Evolutionary conservation across 805 yeast genomes (phyloP), one percentile per base, ranked within the genome.

Genomic region (Starmerella kuoi): DNA sequence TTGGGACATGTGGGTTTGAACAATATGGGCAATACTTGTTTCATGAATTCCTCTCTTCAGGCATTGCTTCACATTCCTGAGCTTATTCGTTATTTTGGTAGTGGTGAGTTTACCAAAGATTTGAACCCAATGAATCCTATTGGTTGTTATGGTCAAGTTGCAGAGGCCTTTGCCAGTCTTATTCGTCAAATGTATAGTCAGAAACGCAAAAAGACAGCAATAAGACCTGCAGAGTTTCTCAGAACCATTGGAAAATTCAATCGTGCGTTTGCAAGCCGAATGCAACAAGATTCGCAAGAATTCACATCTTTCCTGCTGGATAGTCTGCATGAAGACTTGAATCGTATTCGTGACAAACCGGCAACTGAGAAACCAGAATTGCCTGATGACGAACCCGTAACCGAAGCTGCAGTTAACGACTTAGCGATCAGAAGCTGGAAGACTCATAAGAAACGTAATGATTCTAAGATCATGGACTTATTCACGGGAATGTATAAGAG

Each of bases 1-100:
- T 0, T 62, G 88, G 97, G 91, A 56, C 88, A 96, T 55, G 63
- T 88, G 32, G 96, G 96, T 1, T 68, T 87, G 31, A 70, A 72
- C 41, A 87, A 87, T 59, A 94, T 84, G 53, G 95, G 95, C n/a
- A 87, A 87, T 58, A 84, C 95, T 0, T 87, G 96, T 60, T 87
- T 87, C 56, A 85, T 86, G 93, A 87, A 87, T 62, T 75, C 86
- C 25, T 94, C 86, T 1, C 60, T 87, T 23, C 96, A 87, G 60
- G 72, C 82, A 17, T 61, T 86, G 45, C 71, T 53, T 11, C 97
- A 88, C 56, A 70, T 87, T 11, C 94, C 94, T 1, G 95, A 85
- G 58, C 61, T 91, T 21, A 73, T 78, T 8, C 69, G 75, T 32
- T 88, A 85, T 57, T 91, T 88, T 54, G 61, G 78, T 28, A 43